Evolutionary conservation across 257 asterid genomes (phyloP).

Genomic region (Pogostemon cablin): DNA sequence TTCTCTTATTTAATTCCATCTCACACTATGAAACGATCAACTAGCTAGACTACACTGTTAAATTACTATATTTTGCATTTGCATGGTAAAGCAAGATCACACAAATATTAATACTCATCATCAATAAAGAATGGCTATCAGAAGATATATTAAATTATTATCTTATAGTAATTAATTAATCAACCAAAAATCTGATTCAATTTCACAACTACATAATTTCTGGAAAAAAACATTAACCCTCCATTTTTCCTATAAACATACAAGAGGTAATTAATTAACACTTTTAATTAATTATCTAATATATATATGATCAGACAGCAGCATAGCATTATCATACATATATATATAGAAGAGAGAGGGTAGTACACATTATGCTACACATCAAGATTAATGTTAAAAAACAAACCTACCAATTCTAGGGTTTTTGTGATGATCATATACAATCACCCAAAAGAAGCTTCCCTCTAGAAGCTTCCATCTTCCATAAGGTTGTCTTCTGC

Average conservation of each 20-base stretch:
- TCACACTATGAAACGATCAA: constrained; percentile 19
- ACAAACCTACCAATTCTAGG: constrained; percentile 59
- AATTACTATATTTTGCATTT: constrained; percentile 9
- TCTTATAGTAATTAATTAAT: neutral
- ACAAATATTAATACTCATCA: neutral
- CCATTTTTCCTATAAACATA: constrained; percentile 24
- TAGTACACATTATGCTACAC: constrained; percentile 33
- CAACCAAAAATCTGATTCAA: constrained; percentile 16
- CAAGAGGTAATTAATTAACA: constrained; percentile 35
- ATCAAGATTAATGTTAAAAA: constrained; percentile 29
- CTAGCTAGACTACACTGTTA: neutral
- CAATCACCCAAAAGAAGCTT: neutral
- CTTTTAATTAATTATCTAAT: constrained; percentile 30
- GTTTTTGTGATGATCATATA: constrained; percentile 37
- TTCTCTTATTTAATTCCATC: constrained; percentile 11
- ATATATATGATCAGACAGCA: constrained; percentile 20
- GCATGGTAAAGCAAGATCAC: constrained; percentile 25
- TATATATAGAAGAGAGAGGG: neutral
- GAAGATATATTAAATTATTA: neutral
- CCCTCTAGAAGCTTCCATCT: constrained; percentile 4
- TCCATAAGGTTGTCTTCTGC: constrained; percentile 3
- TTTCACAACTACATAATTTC: constrained; percentile 4
- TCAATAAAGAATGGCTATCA: neutral
- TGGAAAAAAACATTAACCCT: neutral
- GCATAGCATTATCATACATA: neutral